phyloP scores from a whole-genome alignment of 768 basidiomycete genomes.

The Tylopilus rubrobrunneus region DNA sequence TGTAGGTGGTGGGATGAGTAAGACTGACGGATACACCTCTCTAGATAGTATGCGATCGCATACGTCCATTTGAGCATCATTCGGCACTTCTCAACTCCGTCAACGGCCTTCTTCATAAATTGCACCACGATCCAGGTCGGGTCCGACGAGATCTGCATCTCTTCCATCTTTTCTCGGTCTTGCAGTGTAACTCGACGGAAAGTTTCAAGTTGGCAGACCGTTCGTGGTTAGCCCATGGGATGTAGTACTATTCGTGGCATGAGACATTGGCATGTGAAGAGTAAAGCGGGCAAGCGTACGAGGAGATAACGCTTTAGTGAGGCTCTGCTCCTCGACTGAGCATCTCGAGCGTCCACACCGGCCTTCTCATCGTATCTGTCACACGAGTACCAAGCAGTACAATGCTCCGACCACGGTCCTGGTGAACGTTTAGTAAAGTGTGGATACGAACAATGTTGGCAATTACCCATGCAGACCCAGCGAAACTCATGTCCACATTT shows the following conservation, averaged over 20 bases:
- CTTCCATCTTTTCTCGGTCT: slow-evolving; percentile 99
- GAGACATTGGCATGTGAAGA: not conserved
- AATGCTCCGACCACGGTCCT: slow-evolving; percentile 97
- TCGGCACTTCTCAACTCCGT: slow-evolving; percentile 84
- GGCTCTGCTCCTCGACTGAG: slow-evolving; percentile 85
- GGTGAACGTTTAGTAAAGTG: slow-evolving; percentile 21
- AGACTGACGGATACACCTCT: too few relatives aligned
- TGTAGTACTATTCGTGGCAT: slow-evolving; percentile 76
- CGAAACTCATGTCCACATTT: slow-evolving; percentile 99
- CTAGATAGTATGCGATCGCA: slow-evolving; percentile 97
- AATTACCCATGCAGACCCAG: slow-evolving; percentile 96
- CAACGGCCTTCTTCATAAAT: slow-evolving; percentile 98
- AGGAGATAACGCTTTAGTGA: slow-evolving; percentile 95
- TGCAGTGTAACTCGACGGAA: slow-evolving; percentile 86
- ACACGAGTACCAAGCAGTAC: slow-evolving; percentile 97
- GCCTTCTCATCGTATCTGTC: slow-evolving; percentile 95
- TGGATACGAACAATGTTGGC: slow-evolving; percentile 10
- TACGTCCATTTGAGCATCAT: slow-evolving; percentile 99
- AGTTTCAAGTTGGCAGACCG: slow-evolving; percentile 99
- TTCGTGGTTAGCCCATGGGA: slow-evolving; percentile 99
- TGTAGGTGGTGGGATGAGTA: too few relatives aligned
- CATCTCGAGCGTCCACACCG: slow-evolving; percentile 84
- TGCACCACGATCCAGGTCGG: slow-evolving; percentile 98
- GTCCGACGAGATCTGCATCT: slow-evolving; percentile 91
- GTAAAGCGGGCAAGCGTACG: slow-evolving; percentile 47